Base-by-base conservation (phyloP, 495 filamentous ascomycete species). In the Aspergillus cavernicola region DNA sequence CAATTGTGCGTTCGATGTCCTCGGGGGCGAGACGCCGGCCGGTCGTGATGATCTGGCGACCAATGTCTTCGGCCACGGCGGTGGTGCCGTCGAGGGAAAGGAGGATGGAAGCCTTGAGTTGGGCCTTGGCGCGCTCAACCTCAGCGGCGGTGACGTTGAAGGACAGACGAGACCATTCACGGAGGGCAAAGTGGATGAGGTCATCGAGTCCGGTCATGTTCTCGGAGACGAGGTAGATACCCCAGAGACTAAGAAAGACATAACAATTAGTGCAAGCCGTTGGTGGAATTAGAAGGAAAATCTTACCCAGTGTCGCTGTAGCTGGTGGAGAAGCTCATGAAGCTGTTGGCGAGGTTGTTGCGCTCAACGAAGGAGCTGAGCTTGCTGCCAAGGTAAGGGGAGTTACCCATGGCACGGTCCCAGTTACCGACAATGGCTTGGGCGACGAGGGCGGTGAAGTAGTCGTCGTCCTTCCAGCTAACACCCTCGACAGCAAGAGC, bases 341-440 rank as follows among this genome's bases (percentile, higher is more conserved):
- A 97, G 81, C 90, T 95, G 77, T 93, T 99, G 65, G 92, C 92
- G 45, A 99, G 83, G 66, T 90, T 84, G 74, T 97, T 81, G 76
- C 96, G 80, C 81, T 92, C 85, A 52, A 99, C 85, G 59, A 93
- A 87, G 52, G 84, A 82, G 81, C 90, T 95, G 65, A 99, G 88
- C 81, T 92, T 97, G 89, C 89, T 95, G 58, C 93, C 95, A 57
- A 97, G 84, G 79, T 96, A 92, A 44, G 91, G 82, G 40, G 92
- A 90, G 75, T 91, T 95, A 68, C 95, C 95, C 87, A 97, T 95
- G 48, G 93, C 88, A 73, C 91, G 90, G 77, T 99, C 93, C 85
- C 93, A 99, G 84, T 99, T 99, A 65, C 93, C 93, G 62, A 99
- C 90, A 66, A 99, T 97, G 59, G 93, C 95, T 80, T 99, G 93